phyloP scores from a whole-genome alignment of 2,329 filamentous ascomycete genomes.

The Cytospora schulzeri region DNA sequence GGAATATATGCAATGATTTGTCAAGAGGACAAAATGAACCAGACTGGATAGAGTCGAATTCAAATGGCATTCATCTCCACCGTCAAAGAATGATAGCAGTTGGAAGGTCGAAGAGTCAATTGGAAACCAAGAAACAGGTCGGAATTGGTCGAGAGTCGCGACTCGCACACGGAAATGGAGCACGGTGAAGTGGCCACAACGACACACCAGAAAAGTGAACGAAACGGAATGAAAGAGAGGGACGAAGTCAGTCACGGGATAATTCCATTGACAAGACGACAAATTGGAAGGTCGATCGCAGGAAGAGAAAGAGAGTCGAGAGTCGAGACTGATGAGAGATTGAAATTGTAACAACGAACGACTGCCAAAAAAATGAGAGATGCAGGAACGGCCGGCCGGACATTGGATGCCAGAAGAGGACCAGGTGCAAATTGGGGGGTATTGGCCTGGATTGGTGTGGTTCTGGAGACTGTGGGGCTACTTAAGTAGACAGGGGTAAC shows the following conservation, averaged over 20 bases:
- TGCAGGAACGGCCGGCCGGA: slow-evolving; percentile 19
- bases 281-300: not conserved
- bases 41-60: slow-evolving; percentile 8
- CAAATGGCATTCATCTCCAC: not conserved
- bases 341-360: not conserved
- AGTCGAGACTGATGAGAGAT: slow-evolving; percentile 15
- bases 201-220: slow-evolving; percentile 5
- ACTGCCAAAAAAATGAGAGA: slow-evolving; percentile 20
- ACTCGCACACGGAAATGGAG: slow-evolving; percentile 8
- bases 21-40: slow-evolving; percentile 1
- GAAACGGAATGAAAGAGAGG: slow-evolving; percentile 2
- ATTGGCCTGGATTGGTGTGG: slow-evolving; percentile 10
- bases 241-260: slow-evolving; percentile 1
- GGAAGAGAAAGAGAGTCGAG: not conserved
- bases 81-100: not conserved
- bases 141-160: slow-evolving; percentile 12
- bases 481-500: not conserved
- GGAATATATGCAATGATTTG: not conserved
- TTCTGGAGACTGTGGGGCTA: slow-evolving; percentile 12
- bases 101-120: not conserved
- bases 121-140: not conserved
- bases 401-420: slow-evolving; percentile 15
- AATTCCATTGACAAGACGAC: slow-evolving; percentile 13
- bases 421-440: slow-evolving; percentile 8
- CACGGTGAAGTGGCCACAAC: slow-evolving; percentile 6